Conservation (phyloP, 2,329 filamentous ascomycete species). For the Alternaria infectoria region DNA sequence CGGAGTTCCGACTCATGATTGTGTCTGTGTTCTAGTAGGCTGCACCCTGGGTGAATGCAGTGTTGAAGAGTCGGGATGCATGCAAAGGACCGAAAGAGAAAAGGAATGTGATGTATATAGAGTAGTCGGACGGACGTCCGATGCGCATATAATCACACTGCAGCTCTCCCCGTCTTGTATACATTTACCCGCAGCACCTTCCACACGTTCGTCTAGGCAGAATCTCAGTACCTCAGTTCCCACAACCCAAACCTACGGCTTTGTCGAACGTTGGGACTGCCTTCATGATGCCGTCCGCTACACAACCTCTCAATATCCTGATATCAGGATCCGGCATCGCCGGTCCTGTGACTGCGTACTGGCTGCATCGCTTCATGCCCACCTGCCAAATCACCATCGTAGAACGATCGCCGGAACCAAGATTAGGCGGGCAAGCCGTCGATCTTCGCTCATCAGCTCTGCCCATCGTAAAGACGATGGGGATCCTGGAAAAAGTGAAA, state of each 20-base stretch:
- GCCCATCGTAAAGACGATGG: constrained; percentile 53
- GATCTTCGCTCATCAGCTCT: constrained; percentile 62
- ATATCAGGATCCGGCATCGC: constrained; percentile 42
- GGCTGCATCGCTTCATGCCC: constrained; percentile 46
- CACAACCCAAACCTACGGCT: neutral
- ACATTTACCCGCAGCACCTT: neutral
- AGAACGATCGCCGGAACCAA: constrained; percentile 51
- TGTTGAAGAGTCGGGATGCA: neutral
- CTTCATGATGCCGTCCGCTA: neutral
- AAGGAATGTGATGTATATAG: neutral
- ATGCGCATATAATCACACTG: neutral
- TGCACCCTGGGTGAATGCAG: neutral
- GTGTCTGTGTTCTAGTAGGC: neutral
- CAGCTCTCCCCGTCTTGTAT: neutral
- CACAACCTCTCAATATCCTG: constrained; percentile 27
- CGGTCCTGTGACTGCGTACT: constrained; percentile 56
- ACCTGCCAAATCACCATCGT: constrained; percentile 48
- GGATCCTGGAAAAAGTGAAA: constrained; percentile 53
- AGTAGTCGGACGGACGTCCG: neutral
- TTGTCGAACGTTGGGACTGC: neutral
- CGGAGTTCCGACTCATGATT: neutral
- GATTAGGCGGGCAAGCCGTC: constrained; percentile 59
- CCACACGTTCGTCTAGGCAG: neutral
- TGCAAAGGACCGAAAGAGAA: neutral
- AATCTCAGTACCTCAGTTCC: neutral